Base-by-base conservation (phyloP, 2,329 filamentous ascomycete genomes). In the Trichoderma sp. region DNA sequence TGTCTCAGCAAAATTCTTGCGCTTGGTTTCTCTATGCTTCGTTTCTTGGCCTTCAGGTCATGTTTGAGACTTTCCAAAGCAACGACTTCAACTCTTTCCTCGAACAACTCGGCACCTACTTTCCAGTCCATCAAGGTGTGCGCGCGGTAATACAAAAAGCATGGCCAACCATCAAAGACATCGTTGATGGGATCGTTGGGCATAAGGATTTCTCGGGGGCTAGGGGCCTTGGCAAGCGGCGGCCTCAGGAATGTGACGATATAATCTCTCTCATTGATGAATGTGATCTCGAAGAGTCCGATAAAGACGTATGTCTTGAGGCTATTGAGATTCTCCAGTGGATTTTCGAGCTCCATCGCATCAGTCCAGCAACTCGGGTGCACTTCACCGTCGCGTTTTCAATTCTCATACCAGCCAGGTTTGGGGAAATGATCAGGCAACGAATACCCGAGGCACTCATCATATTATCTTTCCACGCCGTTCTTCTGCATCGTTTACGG, bases 381-480 rank as follows among this genome's bases (percentile, higher is more conserved):
- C 72, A 74, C 56, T 73, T 75, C 47, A 66, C 71, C 26, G 66
- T 74, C 28, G 72, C 73, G 26, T 76, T 73, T 61, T 61, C 75
- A 30, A 67, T 74, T 53, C 68, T 74, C 4, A 60, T 76, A 6
- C 68, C 73, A 18, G 69, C 71, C 28, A 77, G 79, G 11, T 84
- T 82, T 60, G 79, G 82, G 4, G 74, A 70, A 8, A 75, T 84
- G 65, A 74, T 86, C 8, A 76, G 79, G 15, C 72, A 76, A 39
- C 77, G 79, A 47, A 74, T 77, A 3, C 81, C 82, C 0, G 84
- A 86, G 73, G 84, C 83, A 1, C 70, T 83, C 28, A 77, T 78
- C 1, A 75, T 82, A 3, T 73, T 86, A 9, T 81, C 80, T 4
- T 83, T 84, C 73, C 86, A 84, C 74, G 83, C 82, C 3, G 78